Conservation (phyloP, 176 grass and related monocot species). For the Cenchrus fungigraminus region DNA sequence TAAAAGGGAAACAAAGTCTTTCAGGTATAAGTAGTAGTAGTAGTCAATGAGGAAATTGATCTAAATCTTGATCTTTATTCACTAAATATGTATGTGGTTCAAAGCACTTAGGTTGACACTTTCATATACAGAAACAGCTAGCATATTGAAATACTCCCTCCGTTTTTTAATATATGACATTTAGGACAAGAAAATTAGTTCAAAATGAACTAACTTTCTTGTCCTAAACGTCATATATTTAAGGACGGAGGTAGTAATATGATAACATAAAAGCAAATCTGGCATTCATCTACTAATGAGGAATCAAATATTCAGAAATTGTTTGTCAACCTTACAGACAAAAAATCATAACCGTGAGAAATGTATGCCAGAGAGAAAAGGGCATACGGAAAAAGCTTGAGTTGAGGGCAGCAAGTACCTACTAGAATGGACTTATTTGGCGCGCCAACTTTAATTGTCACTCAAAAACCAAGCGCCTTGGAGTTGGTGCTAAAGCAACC, state of each 20-base stretch:
- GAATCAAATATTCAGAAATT: background rate
- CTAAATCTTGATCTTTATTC: background rate
- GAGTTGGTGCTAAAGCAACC: slow-evolving; percentile 52
- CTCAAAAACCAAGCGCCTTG: slow-evolving; percentile 70
- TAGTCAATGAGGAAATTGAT: background rate
- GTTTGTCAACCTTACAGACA: background rate
- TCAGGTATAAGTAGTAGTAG: background rate
- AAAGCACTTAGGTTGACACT: background rate
- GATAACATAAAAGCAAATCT: background rate
- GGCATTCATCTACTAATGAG: background rate
- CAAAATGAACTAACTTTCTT: too few species aligned
- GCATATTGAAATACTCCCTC: background rate
- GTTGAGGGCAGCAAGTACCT: slow-evolving; percentile 39
- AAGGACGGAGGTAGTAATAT: too few species aligned
- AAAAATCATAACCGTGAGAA: slow-evolving; percentile 29
- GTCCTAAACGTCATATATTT: too few species aligned
- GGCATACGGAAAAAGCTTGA: background rate
- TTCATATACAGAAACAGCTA: background rate
- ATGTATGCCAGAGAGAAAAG: background rate
- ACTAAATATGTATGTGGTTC: background rate
- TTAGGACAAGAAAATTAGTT: too few species aligned
- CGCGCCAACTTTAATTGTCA: slow-evolving; percentile 90
- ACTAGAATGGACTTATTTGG: slow-evolving; percentile 88
- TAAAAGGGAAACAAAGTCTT: background rate
- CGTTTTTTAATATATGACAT: too few species aligned